Base-by-base conservation (phyloP, 768 basidiomycete genomes). In the Agaricus sinodeliciosus region DNA sequence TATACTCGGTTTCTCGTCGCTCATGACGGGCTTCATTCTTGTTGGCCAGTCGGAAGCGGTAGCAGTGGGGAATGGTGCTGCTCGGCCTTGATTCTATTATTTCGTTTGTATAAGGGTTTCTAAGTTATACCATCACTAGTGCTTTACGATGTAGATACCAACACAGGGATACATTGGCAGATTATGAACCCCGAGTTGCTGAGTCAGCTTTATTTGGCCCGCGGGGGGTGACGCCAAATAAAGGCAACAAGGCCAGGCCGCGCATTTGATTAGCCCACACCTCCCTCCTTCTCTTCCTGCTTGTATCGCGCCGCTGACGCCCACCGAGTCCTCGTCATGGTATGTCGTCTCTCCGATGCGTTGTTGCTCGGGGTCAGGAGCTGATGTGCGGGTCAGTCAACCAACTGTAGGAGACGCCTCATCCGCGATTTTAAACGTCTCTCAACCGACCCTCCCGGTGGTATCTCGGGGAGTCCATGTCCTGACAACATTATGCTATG, bases 401-500 rank as follows among this genome's bases (percentile, higher is more conserved):
- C 94, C 41, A 88, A 90, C 59, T 95, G 93, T 69, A 87, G 87
- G 63, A 81, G 95, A 63, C 90, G 95, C 51, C 88, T 99, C 57
- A 95, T 99, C 58, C 87, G 96, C 54, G 96, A 99, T 72, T 98
- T 99, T 73, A 98, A 96, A 72, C 80, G 92, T 22, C 80, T 99
- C 41, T 91, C 92, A 43, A 85, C 85, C 19, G 96, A 98, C 65
- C 94, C 95, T 3, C 96, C 96, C 0, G 86, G 89, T 49, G 96
- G 96, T 5, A 93, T 99, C 59, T 94, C 92, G 3, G 96, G 95
- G 12, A 94, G 92, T 62, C 95, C 96, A 64, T 94, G 92, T 65
- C 86, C 92, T 2, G 96, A 98, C 66, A 98, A 98, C 67, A 96
- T 99, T 69, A 96, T 98, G 93, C 78, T 97, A 13, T 99, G 96